Base-by-base conservation (phyloP, 1,284 basidiomycete genomes). In the Schizopora paradoxa region DNA sequence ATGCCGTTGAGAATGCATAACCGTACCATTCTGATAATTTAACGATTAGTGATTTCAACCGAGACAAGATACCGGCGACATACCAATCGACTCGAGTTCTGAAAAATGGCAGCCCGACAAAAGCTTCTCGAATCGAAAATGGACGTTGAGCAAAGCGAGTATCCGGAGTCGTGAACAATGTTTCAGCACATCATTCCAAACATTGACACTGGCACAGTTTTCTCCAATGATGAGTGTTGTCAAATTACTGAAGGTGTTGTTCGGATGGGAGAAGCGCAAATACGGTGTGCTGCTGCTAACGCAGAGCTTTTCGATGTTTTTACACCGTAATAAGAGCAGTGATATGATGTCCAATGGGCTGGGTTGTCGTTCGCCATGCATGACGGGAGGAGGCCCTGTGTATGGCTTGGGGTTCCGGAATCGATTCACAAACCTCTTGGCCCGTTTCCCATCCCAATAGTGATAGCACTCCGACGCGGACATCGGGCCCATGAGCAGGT, bases 91-190 rank as follows among this genome's bases (percentile, higher is more conserved):
- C 23, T 40, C 37, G 10, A 40, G 25, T 7, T 26, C 3, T 8
- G 37, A 23, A 26, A 40, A 40, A 21, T 40, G n/a, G 13, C 37
- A 40, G 16, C 37, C 37, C 19, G 18, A 18, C 19, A 40, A 21
- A 14, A 40, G 25, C 19, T 40, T 40, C 19, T 40, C 37, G 23
- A 40, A 40, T 22, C 37, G 37, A 23, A 40, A 40, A 26, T 40
- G 37, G 16, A 40, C 37, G n/a, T 40, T 40, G 16, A 40, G 23
- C 23, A 40, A 23, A 10, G 19, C 37, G 16, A 40, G 37, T 14
- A 23, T 26, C 25, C 25, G 21, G 10, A 40, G 37, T n/a, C 16
- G 14, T 23, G 21, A 22, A 14, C 37, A 40, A 22, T 40, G 21
- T 14, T 23, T 22, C 14, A 40, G 25, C 7, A 40, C 25, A 3